Evolutionary conservation across 2,329 filamentous ascomycete species (phyloP), one percentile per base, ranked within the genome.

Genomic region (Bipolaris victoriae): DNA sequence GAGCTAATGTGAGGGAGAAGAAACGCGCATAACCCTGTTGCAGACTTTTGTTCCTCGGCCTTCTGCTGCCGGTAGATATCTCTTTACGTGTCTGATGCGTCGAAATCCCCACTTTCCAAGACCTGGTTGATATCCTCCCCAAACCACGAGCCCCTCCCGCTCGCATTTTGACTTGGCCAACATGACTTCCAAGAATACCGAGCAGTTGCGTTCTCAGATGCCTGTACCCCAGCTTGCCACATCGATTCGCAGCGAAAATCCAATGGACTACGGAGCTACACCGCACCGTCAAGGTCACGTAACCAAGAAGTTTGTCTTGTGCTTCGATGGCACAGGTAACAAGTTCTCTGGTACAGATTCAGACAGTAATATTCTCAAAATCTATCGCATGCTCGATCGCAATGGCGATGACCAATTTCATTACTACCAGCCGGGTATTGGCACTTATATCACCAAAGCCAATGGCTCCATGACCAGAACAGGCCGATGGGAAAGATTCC

Each of bases 331-430:
- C 29, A 79, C 77, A 11, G 77, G 77, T 16, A 78, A 79, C 61
- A 76, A 78, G 47, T 80, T 79, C 49, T 73, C 71, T 13, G 77
- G 77, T 3, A 77, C 73, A 3, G 73, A 76, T 37, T 66, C 74
- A 6, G 77, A 79, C 59, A 76, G 75, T 37, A 79, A 79, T 50
- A 78, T 90, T 64, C 76, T 90, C 58, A 90, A 90, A 68, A 88
- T 90, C 10, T 90, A 88, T 63, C 82, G 87, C 36, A 89, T 89
- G 82, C 77, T 90, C 1, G 87, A 90, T 63, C 82, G 88, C 5
- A 84, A 83, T 6, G 84, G 85, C 0, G 79, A 80, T 20, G 82
- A 86, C 54, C 87, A 90, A 52, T 79, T 76, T 54, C 73, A 77
- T 64, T 77, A 76, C 49, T 76, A 72, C 44, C 70, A 72, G 40